Evolutionary conservation across 345 rosid species (phyloP), one percentile per base, ranked within the genome.

Genomic region (Hibiscus trionum): DNA sequence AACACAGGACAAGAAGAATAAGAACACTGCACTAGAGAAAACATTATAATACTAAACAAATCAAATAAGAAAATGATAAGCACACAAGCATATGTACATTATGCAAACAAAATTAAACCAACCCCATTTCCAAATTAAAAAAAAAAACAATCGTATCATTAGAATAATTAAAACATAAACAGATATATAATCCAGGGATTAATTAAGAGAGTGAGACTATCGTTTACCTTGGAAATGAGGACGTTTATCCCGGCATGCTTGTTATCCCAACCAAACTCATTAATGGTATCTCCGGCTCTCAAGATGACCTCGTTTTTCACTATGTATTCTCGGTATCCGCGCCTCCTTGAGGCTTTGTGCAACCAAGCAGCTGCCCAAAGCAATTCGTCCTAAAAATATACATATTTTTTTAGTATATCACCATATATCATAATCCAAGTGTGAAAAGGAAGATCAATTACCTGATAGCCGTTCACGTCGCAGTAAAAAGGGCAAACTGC

Each of bases 351-450:
- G 35, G 99, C 99, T 78, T 85, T 95, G 80, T 90, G 97, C 64
- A 95, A 61, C 99, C 99, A 95, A 52, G 96, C 94, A 10, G 99
- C 97, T 17, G 84, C 97, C 99, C 99, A 95, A 9, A 95, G 86
- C 80, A 95, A 82, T 86, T 95, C 99, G 63, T 95, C 99, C 98
- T 94, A 58, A 44, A 16, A 37, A 31, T 16, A 29, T 46, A 11
- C 7, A 27, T 4, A 27, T 26, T 15, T 39, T 37, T 62, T 29
- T 35, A 33, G 14, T 47, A 72, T 37, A 17, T 2, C 5, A 16
- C 4, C 11, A 6, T 16, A 65, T 66, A n/a, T 47, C 33, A 16
- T 37, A 57, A 75, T 79, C 76, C 17, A 47, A 6, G 17, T 26
- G 56, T 26, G 2, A n/a, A 27, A 39, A 3, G 31, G 8, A n/a